Conservation (phyloP, 805 yeast species). For the Ogataea sp. region DNA sequence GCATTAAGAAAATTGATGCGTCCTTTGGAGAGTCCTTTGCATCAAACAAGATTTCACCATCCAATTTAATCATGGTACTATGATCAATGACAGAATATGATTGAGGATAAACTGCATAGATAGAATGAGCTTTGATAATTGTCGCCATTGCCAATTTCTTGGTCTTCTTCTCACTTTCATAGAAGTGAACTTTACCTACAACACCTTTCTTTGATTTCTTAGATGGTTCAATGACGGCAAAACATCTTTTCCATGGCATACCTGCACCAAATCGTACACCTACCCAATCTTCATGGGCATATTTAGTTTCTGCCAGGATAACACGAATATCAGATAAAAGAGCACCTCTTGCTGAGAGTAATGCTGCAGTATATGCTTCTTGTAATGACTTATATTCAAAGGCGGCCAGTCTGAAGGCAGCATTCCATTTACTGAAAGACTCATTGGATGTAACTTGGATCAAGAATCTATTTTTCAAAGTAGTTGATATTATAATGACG, state of each 20-base stretch:
- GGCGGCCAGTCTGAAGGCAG: slow-evolving; percentile 72
- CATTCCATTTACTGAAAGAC: slow-evolving; percentile 67
- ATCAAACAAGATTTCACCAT: slow-evolving; percentile 66
- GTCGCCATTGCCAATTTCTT: slow-evolving; percentile 79
- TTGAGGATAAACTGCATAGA: slow-evolving; percentile 91
- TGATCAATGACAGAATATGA: slow-evolving; percentile 73
- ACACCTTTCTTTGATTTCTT: slow-evolving; percentile 37
- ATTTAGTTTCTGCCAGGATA: slow-evolving; percentile 76
- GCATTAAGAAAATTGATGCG: slow-evolving; percentile 71
- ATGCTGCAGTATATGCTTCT: slow-evolving; percentile 94
- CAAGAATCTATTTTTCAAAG: slow-evolving; percentile 80
- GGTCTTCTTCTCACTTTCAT: slow-evolving; percentile 67
- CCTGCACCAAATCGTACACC: slow-evolving; percentile 94
- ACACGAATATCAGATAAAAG: slow-evolving; percentile 80
- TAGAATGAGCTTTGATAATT: slow-evolving; percentile 57
- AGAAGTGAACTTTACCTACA: slow-evolving; percentile 70
- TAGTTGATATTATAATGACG: slow-evolving; percentile 85
- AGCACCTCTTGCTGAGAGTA: slow-evolving; percentile 86
- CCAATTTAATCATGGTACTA: slow-evolving; percentile 82
- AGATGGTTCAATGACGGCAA: slow-evolving; percentile 75
- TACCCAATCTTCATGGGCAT: slow-evolving; percentile 89
- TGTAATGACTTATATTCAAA: slow-evolving; percentile 80
- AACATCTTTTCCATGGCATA: slow-evolving; percentile 96
- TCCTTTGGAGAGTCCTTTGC: slow-evolving; percentile 42
- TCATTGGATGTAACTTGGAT: slow-evolving; percentile 66